Base-by-base conservation (phyloP, 2,329 filamentous ascomycete genomes). In the Diaporthe humulicola region DNA sequence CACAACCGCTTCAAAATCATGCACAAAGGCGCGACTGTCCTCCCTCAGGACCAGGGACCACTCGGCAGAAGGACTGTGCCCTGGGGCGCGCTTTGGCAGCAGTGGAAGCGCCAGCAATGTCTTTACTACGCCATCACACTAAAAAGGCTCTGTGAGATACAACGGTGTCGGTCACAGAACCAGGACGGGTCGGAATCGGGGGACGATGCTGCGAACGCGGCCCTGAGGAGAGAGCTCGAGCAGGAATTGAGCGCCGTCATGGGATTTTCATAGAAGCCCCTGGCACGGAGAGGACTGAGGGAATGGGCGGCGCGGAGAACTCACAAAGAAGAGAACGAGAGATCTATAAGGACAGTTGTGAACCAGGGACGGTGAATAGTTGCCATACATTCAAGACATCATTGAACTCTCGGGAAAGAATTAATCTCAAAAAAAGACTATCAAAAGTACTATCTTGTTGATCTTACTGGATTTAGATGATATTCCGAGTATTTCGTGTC, bases 21-120 rank as follows among this genome's bases (percentile, higher is more conserved):
- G 22, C 22, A 25, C 2, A 9, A 15, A n/a, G 40, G 2, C 36
- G 4, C 17, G 19, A 4, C 33, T 25, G 33, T 25, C 8, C 0
- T 15, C 1, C 36, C 36, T 4, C 12, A 25, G 25, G 1, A 12
- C 50, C 0, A 25, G n/a, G 14, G 50, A 28, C 15, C 2, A 8
- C 5, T 2, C 7, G 22, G 1, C 4, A 4, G 7, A 2, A 22
- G 2, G 17, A 3, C 7, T 22, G 30, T 36, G 1, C 6, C 17
- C 28, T 57, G 54, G 54, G 1, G 3, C 15, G 4, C 17, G 15
- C 54, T 57, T 7, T 57, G 28, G 54, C 1, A 7, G 9, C 9
- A 12, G 1, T 57, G 28, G 54, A 22, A 1, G 6, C 28, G 28
- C 6, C 2, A 57, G 28, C 28, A 22, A 4, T 3, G 3, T 14